Conservation (phyloP, 257 asterid species). For the Solanum medicagineum region DNA sequence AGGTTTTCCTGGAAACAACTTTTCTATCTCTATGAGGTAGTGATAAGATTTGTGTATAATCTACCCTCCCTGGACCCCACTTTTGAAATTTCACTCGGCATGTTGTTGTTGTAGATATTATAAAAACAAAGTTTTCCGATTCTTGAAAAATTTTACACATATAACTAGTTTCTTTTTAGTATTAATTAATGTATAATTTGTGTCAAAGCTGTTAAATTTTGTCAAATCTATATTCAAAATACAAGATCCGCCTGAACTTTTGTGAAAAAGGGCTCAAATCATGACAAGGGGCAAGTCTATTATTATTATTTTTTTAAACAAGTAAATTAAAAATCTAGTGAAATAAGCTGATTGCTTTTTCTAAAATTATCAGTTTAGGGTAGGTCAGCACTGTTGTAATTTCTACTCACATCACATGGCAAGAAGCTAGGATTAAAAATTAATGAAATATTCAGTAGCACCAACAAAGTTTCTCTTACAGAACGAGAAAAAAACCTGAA, state of each 20-base stretch:
- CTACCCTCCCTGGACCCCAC: no score
- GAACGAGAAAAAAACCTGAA: neutral
- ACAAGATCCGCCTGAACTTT: neutral
- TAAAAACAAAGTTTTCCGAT: neutral
- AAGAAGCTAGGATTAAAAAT: neutral
- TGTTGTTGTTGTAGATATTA: neutral
- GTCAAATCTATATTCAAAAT: neutral
- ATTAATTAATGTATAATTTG: neutral
- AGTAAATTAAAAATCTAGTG: neutral
- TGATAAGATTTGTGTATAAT: no score
- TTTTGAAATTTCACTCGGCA: no score
- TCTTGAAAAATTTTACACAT: neutral
- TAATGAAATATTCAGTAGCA: slow-evolving; percentile 8
- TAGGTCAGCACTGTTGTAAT: slow-evolving; percentile 7
- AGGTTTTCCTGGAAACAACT: no score
- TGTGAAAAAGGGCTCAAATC: neutral
- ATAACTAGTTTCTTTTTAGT: no score
- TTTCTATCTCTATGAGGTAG: no score
- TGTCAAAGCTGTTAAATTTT: neutral
- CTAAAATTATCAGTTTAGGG: neutral
- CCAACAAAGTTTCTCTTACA: slow-evolving; percentile 2
- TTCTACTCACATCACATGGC: slow-evolving; percentile 25
- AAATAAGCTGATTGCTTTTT: neutral
- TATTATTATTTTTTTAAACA: no score
- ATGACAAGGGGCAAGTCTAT: neutral